These are phyloP conservation scores for Termitomyces sp. DNA, from an alignment of 768 basidiomycete species.

Conservation along the genomic window DNA sequence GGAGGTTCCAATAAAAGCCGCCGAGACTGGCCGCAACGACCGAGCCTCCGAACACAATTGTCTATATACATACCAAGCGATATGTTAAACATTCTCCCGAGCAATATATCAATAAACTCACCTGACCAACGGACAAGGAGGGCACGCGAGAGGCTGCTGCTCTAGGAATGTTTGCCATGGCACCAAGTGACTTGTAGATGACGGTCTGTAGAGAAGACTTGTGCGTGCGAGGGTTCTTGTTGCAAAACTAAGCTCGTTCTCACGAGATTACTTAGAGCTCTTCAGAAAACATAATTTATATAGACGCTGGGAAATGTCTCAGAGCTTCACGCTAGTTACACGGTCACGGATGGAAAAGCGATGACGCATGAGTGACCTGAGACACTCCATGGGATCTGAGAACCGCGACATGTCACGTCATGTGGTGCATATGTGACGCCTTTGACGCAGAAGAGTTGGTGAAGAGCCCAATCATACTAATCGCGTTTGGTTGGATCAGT, in stretches of 20 bases:
- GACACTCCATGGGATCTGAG: not conserved
- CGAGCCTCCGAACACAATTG: slow-evolving; percentile 25
- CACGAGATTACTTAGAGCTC: not conserved
- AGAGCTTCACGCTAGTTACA: not conserved
- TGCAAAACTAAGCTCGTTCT: not conserved
- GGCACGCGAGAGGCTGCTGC: not conserved
- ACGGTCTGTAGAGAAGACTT: not conserved
- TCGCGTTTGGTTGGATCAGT: not conserved
- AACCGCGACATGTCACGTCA: slow-evolving; percentile 10
- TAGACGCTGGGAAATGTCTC: not conserved
- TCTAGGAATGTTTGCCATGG: slow-evolving; percentile 3
- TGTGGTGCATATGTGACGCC: slow-evolving; percentile 1
- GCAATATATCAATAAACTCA: not conserved
- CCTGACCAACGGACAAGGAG: slow-evolving; percentile 9
- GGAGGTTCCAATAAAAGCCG: slow-evolving; percentile 28
- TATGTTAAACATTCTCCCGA: not conserved
- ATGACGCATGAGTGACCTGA: slow-evolving; percentile 5
- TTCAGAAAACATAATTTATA: not conserved
- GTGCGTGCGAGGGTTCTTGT: not conserved
- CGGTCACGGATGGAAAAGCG: not conserved
- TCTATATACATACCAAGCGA: slow-evolving; percentile 15
- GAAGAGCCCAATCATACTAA: not conserved
- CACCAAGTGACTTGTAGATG: not conserved
- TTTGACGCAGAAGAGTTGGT: no score
- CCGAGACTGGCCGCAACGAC: slow-evolving; percentile 23